Evolutionary conservation across 1,284 basidiomycete species (phyloP), one percentile per base, ranked within the genome.

Genomic region (Tausonia pullulans): DNA sequence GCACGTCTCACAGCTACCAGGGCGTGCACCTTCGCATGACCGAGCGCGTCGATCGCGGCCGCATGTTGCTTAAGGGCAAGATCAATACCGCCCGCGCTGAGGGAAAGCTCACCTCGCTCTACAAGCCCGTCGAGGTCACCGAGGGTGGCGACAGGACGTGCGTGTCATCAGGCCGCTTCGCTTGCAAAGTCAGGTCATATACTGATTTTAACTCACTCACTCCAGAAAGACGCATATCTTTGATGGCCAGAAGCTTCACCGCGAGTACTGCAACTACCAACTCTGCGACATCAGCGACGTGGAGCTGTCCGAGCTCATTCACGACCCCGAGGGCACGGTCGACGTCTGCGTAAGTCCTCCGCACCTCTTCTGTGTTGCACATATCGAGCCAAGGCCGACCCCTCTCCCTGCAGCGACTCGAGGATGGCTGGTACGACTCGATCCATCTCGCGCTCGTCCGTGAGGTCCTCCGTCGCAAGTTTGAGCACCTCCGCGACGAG

Each of bases 201-300:
- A 11, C 7, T 49, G 2, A 2, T 11, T 44, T 10, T 27, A 10
- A 10, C 53, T 39, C 13, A 9, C 16, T 11, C 6, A 13, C 44
- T 4, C 8, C 62, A 76, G 74, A 16, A 82, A 79, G 67, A 86
- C 86, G 1, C 91, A 97, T 75, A 82, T 91, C 49, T 98, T 98
- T 72, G 91, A 98, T 73, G 96, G 95, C 0, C 74, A 83, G 67
- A 83, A 83, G 5, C 75, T 89, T 46, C 84, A 86, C 62, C 86
- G 87, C 68, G 87, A 91, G 74, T 85, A 88, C 0, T 90, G 90
- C 5, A 88, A 91, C 16, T 98, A 91, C 75, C 94, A 97, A 75
- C 79, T 98, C 5, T 89, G 88, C 74, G 95, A 98, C 74, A 88
- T 98, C 67, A 77, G 80, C 9, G 96, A 98, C 73, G 84, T 85